These are phyloP conservation scores for Triticum timopheevii DNA, from an alignment of 176 grass and related monocot species.

Conservation along the genomic window DNA sequence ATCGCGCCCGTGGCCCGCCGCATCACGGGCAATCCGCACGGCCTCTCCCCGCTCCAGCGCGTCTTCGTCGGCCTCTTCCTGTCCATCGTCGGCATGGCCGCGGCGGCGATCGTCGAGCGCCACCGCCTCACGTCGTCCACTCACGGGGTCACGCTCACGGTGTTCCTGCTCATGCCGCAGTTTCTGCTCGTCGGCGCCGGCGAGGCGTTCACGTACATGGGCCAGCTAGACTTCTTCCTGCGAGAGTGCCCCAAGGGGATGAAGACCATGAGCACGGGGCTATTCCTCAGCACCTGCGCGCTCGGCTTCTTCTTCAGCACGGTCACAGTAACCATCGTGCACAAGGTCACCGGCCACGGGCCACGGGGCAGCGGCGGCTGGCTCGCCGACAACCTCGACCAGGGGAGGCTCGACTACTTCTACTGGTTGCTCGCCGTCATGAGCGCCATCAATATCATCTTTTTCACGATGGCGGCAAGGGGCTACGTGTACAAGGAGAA, in stretches of 20 bases:
- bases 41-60: constrained; percentile 79
- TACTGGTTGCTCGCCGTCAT: constrained; percentile 85
- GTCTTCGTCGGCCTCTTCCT: constrained; percentile 70
- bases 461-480: constrained; percentile 54
- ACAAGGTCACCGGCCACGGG: constrained; percentile 51
- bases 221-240: constrained; percentile 93
- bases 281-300: constrained; percentile 91
- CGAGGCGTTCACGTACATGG: constrained; percentile 97
- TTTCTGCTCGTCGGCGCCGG: constrained; percentile 85
- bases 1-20: constrained; percentile 47
- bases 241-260: constrained; percentile 94
- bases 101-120: constrained; percentile 55
- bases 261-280: constrained; percentile 98
- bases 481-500: constrained; percentile 92
- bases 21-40: constrained; percentile 63
- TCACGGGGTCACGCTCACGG: constrained; percentile 36
- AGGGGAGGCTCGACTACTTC: constrained; percentile 90
- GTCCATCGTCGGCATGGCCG: constrained; percentile 70
- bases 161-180: constrained; percentile 90
- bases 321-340: constrained; percentile 60
- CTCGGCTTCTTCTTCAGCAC: constrained; percentile 96
- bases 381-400: constrained; percentile 74
- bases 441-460: constrained; percentile 46
- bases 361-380: constrained; percentile 39
- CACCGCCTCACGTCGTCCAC: constrained; percentile 30